Conservation (phyloP, 495 filamentous ascomycete genomes). For the Penicillium verhagenii region DNA sequence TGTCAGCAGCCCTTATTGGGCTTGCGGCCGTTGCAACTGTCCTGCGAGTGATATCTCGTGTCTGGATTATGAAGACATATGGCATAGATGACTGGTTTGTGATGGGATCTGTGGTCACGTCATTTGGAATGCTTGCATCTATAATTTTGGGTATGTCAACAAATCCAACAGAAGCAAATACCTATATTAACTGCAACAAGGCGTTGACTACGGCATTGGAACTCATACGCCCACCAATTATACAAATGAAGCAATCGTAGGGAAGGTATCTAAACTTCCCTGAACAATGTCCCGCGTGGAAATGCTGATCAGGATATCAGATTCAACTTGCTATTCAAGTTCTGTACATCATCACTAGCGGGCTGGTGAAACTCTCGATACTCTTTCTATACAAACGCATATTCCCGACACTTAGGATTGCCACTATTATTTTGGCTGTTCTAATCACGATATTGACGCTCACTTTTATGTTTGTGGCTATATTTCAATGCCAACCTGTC, state of each 20-base stretch:
- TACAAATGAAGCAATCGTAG: too few species aligned
- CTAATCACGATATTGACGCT: not conserved
- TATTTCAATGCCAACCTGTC: constrained; percentile 3
- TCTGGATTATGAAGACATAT: not conserved
- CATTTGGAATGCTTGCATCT: not conserved
- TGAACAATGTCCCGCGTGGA: too few species aligned
- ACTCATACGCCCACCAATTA: not conserved
- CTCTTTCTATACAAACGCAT: constrained; percentile 2
- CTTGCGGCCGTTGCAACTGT: not conserved
- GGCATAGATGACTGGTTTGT: not conserved
- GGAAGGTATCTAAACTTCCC: too few species aligned
- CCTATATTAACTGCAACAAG: not conserved
- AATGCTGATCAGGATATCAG: not conserved
- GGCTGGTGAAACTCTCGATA: constrained; percentile 3
- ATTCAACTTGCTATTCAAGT: constrained; percentile 2
- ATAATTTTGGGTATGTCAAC: not conserved
- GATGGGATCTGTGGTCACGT: not conserved
- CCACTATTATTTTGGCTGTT: not conserved
- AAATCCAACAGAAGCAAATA: not conserved
- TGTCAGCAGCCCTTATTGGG: not conserved
- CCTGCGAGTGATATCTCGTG: not conserved
- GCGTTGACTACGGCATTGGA: not conserved
- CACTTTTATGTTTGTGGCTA: not conserved
- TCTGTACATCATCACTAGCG: not conserved
- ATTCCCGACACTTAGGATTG: not conserved